These are phyloP conservation scores for Escovopsis sp. DNA, from an alignment of 2,329 filamentous ascomycete genomes.

Conservation along the genomic window DNA sequence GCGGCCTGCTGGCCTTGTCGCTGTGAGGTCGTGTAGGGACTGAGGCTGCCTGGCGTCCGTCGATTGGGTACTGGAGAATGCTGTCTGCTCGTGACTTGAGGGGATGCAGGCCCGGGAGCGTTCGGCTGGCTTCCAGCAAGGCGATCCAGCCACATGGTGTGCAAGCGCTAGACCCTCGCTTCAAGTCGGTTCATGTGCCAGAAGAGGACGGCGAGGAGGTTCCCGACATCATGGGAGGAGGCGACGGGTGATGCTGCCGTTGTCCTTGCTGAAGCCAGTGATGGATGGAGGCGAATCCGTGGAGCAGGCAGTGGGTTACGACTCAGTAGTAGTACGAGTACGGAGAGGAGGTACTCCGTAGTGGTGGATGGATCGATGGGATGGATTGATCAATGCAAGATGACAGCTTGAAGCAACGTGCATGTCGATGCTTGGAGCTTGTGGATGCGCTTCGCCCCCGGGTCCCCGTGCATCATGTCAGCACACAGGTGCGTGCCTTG, in stretches of 20 bases:
- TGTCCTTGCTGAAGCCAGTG: no score
- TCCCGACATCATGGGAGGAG: constrained; percentile 1
- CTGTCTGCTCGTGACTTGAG: constrained; percentile 48
- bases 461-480: no score
- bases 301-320: no score
- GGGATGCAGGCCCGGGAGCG: constrained; percentile 42
- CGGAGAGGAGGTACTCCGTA: no score
- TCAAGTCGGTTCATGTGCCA: neutral
- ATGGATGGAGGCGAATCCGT: no score
- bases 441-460: no score
- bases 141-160: constrained; percentile 78
- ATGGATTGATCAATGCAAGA: neutral
- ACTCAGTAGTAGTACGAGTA: no score
- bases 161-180: neutral
- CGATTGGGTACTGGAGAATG: constrained; percentile 57
- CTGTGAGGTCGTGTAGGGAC: constrained; percentile 52
- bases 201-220: neutral
- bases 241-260: neutral
- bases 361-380: no score
- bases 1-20: constrained; percentile 43
- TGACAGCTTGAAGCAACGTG: neutral
- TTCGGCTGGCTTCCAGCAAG: constrained; percentile 53
- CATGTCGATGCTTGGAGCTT: no score
- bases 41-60: constrained; percentile 52
- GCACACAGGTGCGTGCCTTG: no score